A percentile compares a stretch with the other conserved stretches of the same genome.
Evolutionary conservation across 2,329 filamentous ascomycete species (phyloP).

Genomic region (Pseudocercospora macadamiae): DNA sequence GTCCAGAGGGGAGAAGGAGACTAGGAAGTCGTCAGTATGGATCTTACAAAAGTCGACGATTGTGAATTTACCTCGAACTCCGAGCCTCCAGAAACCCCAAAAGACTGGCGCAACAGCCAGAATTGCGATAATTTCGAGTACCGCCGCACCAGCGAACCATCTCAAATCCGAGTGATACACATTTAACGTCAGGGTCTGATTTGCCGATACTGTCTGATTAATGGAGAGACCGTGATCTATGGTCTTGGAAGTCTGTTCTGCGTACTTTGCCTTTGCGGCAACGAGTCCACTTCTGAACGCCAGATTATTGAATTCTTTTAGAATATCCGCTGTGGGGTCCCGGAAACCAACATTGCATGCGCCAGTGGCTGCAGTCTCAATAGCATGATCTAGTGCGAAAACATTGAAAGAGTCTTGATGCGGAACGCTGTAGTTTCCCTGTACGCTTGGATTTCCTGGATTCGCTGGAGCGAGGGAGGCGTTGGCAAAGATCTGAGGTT

Average conservation of each 20-base stretch:
- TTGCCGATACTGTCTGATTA: conserved; percentile 10
- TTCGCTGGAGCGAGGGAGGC: not conserved
- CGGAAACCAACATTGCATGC: not conserved
- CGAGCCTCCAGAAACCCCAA: conserved; percentile 25
- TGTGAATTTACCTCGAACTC: not conserved
- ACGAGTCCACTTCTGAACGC: not conserved
- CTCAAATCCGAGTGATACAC: conserved; percentile 22
- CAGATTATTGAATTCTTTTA: not conserved
- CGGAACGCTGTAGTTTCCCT: not conserved
- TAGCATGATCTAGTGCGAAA: not conserved
- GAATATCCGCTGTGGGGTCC: not conserved
- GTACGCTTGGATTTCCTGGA: not conserved
- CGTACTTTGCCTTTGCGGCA: not conserved
- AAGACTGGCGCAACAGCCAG: conserved; percentile 20
- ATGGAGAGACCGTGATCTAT: conserved; percentile 13
- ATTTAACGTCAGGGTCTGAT: conserved; percentile 17
- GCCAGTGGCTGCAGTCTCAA: not conserved
- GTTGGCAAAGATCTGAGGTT: not conserved
- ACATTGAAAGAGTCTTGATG: not conserved
- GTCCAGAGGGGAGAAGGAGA: conserved; percentile 2
- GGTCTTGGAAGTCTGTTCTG: not conserved
- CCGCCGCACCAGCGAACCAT: conserved; percentile 20
- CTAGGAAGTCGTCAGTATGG: not conserved
- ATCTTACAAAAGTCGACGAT: not conserved
- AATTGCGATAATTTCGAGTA: conserved; percentile 14